Conservation (phyloP, 2,329 filamentous ascomycete species). For the Fusarium clavum region DNA sequence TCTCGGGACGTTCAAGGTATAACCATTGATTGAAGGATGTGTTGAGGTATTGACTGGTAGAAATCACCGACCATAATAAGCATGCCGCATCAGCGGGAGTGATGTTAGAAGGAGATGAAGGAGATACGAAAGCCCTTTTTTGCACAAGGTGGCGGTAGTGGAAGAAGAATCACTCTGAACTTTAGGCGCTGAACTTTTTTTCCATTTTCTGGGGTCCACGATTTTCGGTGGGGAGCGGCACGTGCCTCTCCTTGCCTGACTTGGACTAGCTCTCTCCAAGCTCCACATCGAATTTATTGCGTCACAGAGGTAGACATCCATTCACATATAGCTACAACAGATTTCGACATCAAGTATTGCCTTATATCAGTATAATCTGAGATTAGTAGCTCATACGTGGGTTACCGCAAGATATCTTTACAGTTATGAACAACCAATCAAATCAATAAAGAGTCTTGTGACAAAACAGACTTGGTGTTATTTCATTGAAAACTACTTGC, state of each 20-base stretch:
- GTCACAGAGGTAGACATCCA: constrained; percentile 16
- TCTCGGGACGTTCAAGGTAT: constrained; percentile 35
- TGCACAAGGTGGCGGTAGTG: constrained; percentile 19
- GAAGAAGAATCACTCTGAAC: constrained; percentile 23
- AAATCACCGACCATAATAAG: constrained; percentile 47
- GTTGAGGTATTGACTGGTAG: constrained; percentile 33
- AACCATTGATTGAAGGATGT: constrained; percentile 42
- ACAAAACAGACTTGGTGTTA: constrained; percentile 6
- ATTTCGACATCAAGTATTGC: neutral
- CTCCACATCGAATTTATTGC: constrained; percentile 25
- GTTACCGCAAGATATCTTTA: no score
- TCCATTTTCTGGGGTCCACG: constrained; percentile 39
- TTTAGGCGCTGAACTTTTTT: constrained; percentile 41
- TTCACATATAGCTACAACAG: constrained; percentile 1
- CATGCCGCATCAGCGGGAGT: constrained; percentile 24
- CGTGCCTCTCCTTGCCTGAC: constrained; percentile 42
- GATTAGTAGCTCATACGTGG: neutral
- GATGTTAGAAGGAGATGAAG: constrained; percentile 13
- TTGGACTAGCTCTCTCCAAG: neutral
- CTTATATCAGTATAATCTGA: neutral
- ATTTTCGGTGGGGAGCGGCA: constrained; percentile 46
- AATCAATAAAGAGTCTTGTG: neutral
- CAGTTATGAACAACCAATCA: neutral
- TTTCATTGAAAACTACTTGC: constrained; percentile 28
- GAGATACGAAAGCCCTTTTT: constrained; percentile 8